phyloP scores from a whole-genome alignment of 306 rosid species.

The Cucurbita moschata region DNA sequence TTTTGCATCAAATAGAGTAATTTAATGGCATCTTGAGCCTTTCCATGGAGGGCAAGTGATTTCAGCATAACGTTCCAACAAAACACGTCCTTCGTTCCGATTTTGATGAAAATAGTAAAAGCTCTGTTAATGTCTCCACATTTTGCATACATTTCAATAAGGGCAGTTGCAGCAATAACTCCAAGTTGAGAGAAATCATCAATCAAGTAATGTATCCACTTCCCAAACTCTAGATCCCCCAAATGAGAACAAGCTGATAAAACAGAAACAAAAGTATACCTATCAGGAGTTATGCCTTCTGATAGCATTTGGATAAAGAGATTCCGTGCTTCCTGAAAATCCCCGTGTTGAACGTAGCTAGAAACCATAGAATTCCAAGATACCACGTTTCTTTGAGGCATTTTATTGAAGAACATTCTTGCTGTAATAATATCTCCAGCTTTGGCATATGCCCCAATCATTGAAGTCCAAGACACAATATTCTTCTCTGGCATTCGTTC shows the following conservation, averaged over 20 bases:
- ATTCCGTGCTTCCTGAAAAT: constrained; percentile 10
- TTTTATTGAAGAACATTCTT: constrained; percentile 9
- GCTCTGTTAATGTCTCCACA: constrained; percentile 19
- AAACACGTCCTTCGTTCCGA: constrained; percentile 15
- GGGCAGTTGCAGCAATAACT: constrained; percentile 14
- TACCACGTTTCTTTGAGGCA: constrained; percentile 19
- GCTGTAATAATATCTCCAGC: constrained; percentile 13
- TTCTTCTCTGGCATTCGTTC: constrained; percentile 11
- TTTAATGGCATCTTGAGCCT: constrained; percentile 14
- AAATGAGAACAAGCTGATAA: constrained; percentile 17
- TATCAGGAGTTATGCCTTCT: constrained; percentile 10
- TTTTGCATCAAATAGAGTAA: constrained; percentile 11
- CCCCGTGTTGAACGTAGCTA: constrained; percentile 8
- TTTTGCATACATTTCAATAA: constrained; percentile 16
- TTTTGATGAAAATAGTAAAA: constrained; percentile 5
- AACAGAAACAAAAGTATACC: constrained; percentile 16
- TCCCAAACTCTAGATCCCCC: constrained; percentile 10
- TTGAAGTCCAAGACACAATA: constrained; percentile 18
- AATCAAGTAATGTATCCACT: constrained; percentile 8
- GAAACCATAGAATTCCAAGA: constrained; percentile 22
- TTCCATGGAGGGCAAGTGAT: constrained; percentile 13
- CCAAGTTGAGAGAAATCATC: constrained; percentile 16
- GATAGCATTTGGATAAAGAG: constrained; percentile 13
- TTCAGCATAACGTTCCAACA: constrained; percentile 20
- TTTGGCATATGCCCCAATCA: constrained; percentile 13